phyloP scores from a whole-genome alignment of 768 basidiomycete species.

The Calocybe indica region DNA sequence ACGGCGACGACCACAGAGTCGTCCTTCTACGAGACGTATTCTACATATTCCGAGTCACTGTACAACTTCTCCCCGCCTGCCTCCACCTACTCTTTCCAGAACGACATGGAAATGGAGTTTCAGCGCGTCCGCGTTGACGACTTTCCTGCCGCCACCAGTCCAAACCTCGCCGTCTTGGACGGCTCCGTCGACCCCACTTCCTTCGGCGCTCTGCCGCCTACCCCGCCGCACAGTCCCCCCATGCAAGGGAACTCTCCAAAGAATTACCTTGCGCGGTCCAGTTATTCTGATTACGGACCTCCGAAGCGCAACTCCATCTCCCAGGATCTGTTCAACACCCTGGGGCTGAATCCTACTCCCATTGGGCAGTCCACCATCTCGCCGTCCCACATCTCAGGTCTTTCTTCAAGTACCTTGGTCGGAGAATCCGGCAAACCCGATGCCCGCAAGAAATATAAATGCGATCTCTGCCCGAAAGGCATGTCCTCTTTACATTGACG shows the following conservation, averaged over 20 bases:
- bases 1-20: constrained; percentile 71
- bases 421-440: constrained; percentile 53
- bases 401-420: constrained; percentile 37
- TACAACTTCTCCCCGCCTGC: constrained; percentile 40
- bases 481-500: constrained; percentile 8
- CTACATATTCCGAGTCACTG: constrained; percentile 57
- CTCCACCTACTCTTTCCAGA: constrained; percentile 51
- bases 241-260: constrained; percentile 24
- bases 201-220: constrained; percentile 52
- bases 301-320: constrained; percentile 42
- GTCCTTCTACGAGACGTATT: constrained; percentile 65
- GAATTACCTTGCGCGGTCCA: constrained; percentile 36
- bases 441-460: constrained; percentile 75
- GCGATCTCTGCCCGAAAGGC: constrained; percentile 72
- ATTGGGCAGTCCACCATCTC: constrained; percentile 45
- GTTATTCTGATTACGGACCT: constrained; percentile 65
- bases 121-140: constrained; percentile 57
- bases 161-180: constrained; percentile 27
- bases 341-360: constrained; percentile 37
- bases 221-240: constrained; percentile 47
- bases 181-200: constrained; percentile 50
- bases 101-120: constrained; percentile 68
- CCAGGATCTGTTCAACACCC: constrained; percentile 41
- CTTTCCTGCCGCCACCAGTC: constrained; percentile 38
- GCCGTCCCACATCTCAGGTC: constrained; percentile 48